Conservation (phyloP, 805 yeast genomes). For the Kodamaea kakaduensis region DNA sequence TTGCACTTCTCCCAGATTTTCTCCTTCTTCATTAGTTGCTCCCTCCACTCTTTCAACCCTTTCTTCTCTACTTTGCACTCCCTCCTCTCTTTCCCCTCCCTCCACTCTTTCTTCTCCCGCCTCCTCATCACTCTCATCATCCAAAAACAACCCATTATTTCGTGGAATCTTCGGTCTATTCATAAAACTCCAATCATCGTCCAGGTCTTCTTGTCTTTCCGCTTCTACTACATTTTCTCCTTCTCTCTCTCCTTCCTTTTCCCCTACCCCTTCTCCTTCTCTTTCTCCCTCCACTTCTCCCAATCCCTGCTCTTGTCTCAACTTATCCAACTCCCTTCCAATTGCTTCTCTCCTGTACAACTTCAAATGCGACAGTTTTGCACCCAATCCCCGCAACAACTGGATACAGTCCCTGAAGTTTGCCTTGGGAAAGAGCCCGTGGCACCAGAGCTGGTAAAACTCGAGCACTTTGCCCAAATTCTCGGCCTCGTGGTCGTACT, state of each 20-base stretch:
- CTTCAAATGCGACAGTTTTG: conserved; percentile 33
- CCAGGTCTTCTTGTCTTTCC: conserved; percentile 14
- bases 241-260: background rate
- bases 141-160: conserved; percentile 14
- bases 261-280: background rate
- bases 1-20: conserved; percentile 5
- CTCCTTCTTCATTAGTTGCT: background rate
- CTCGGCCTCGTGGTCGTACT: conserved; percentile 29
- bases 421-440: conserved; percentile 65
- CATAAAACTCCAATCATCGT: conserved; percentile 33
- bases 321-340: conserved; percentile 26
- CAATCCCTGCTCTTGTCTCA: conserved; percentile 11
- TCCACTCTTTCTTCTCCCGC: too few relatives aligned
- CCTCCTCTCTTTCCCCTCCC: too few relatives aligned
- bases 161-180: conserved; percentile 10
- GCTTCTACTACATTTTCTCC: background rate
- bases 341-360: conserved; percentile 25
- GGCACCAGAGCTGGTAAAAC: conserved; percentile 46
- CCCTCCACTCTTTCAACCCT: background rate
- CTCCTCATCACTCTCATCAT: conserved; percentile 14
- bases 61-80: background rate
- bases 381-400: conserved; percentile 49
- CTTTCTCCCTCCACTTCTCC: conserved; percentile 1
- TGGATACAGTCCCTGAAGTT: conserved; percentile 66
- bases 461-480: conserved; percentile 35